These are phyloP conservation scores for Hippophae tibetana DNA, from an alignment of 306 rosid species.

Conservation along the genomic window DNA sequence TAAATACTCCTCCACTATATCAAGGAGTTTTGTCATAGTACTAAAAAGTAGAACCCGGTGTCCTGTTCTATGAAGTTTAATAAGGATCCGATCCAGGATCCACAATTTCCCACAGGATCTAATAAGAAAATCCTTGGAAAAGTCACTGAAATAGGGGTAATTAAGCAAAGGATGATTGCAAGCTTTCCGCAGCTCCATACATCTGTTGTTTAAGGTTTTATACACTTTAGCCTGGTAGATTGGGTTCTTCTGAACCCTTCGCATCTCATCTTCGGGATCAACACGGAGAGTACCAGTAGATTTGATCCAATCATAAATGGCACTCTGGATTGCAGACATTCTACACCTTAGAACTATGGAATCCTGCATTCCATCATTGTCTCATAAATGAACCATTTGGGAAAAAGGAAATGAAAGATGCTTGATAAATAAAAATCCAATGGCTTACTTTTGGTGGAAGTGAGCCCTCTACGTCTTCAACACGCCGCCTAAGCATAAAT, in stretches of 20 bases:
- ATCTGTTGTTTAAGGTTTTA: slow-evolving; percentile 82
- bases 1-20: slow-evolving; percentile 86
- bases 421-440: slow-evolving; percentile 18
- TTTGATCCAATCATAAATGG: slow-evolving; percentile 92
- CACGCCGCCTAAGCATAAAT: slow-evolving; percentile 98
- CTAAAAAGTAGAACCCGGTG: slow-evolving; percentile 94
- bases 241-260: slow-evolving; percentile 60
- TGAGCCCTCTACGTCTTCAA: slow-evolving; percentile 98
- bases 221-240: slow-evolving; percentile 65
- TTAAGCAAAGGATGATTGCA: slow-evolving; percentile 95
- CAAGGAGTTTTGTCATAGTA: slow-evolving; percentile 96
- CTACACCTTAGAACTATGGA: slow-evolving; percentile 72
- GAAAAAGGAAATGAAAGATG: slow-evolving; percentile 3
- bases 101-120: slow-evolving; percentile 92
- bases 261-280: slow-evolving; percentile 84
- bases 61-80: slow-evolving; percentile 89
- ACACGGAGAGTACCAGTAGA: slow-evolving; percentile 92
- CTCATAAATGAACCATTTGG: slow-evolving; percentile 19
- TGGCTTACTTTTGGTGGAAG: slow-evolving; percentile 78
- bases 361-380: slow-evolving; percentile 50
- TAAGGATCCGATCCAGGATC: slow-evolving; percentile 89
- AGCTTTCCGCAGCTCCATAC: slow-evolving; percentile 95
- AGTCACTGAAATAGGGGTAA: slow-evolving; percentile 60
- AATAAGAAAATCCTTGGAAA: slow-evolving; percentile 61
- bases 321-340: slow-evolving; percentile 93